These are phyloP conservation scores for Byssoonygena ceratinophila DNA, from an alignment of 2,329 filamentous ascomycete genomes.

Conservation along the genomic window DNA sequence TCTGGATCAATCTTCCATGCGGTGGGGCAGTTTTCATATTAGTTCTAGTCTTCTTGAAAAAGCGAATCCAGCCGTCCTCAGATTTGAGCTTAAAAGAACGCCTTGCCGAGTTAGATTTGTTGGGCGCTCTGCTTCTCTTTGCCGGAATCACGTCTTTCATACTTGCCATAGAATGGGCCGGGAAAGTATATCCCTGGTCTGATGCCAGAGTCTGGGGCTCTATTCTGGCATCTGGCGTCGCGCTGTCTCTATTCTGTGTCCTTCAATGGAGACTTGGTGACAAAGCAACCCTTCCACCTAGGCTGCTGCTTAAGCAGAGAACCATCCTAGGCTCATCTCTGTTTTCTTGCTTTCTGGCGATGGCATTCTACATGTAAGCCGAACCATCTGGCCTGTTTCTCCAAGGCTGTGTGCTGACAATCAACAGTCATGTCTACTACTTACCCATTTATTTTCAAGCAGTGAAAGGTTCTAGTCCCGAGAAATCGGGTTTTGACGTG, in stretches of 20 bases:
- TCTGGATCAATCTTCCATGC: slow-evolving; percentile 14
- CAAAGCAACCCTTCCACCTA: slow-evolving; percentile 23
- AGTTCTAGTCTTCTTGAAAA: slow-evolving; percentile 5
- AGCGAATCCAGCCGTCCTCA: neutral
- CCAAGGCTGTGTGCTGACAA: neutral
- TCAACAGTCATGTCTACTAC: slow-evolving; percentile 17
- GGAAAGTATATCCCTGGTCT: slow-evolving; percentile 19
- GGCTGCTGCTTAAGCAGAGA: slow-evolving; percentile 18
- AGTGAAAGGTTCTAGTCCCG: slow-evolving; percentile 32
- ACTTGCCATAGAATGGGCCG: slow-evolving; percentile 23
- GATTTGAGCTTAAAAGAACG: neutral
- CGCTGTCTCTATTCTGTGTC: slow-evolving; percentile 16
- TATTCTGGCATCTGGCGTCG: slow-evolving; percentile 17
- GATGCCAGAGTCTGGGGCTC: slow-evolving; percentile 18
- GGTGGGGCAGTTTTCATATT: slow-evolving; percentile 1
- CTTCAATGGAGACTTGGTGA: slow-evolving; percentile 9
- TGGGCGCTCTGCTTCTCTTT: slow-evolving; percentile 18
- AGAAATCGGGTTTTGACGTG: slow-evolving; percentile 26
- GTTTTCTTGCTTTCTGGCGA: slow-evolving; percentile 9
- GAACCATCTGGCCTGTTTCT: neutral
- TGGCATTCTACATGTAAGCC: slow-evolving; percentile 11
- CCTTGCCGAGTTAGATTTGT: slow-evolving; percentile 3
- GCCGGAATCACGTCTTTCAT: slow-evolving; percentile 19
- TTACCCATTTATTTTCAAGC: slow-evolving; percentile 35
- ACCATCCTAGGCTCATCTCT: slow-evolving; percentile 6